Evolutionary conservation across 1,284 basidiomycete genomes (phyloP).

Genomic region (Pseudozyma sp.): DNA sequence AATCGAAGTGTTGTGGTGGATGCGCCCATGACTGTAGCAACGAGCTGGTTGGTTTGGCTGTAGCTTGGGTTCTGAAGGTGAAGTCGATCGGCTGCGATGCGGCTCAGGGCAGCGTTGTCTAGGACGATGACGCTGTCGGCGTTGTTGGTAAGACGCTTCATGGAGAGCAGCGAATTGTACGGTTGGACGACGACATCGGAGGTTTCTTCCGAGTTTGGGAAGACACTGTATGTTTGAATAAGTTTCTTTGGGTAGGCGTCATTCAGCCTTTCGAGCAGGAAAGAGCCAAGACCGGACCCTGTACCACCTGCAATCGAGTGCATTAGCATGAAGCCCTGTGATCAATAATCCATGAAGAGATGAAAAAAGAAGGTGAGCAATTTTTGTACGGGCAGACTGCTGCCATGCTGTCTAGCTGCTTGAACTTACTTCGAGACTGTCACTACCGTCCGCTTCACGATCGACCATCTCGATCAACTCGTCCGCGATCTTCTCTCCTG

Average conservation of each 20-base stretch:
- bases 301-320: slow-evolving; percentile 99
- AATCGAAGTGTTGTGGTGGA: slow-evolving; percentile 97
- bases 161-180: slow-evolving; percentile 93
- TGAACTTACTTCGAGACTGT: slow-evolving; percentile 85
- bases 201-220: slow-evolving; percentile 78
- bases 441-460: slow-evolving; percentile 96
- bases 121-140: slow-evolving; percentile 97
- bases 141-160: slow-evolving; percentile 93
- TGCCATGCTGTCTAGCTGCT: too few species aligned
- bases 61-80: slow-evolving; percentile 92
- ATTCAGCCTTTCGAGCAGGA: slow-evolving; percentile 92
- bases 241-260: slow-evolving; percentile 99
- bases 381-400: neutral
- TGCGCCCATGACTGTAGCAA: slow-evolving; percentile 74
- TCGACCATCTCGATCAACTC: slow-evolving; percentile 99
- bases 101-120: slow-evolving; percentile 92
- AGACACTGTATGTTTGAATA: slow-evolving; percentile 99
- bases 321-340: slow-evolving; percentile 97
- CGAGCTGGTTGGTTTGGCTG: slow-evolving; percentile 72
- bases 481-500: slow-evolving; percentile 93
- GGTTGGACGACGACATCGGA: slow-evolving; percentile 80
- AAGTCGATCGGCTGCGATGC: slow-evolving; percentile 90
- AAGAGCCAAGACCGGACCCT: slow-evolving; percentile 96
- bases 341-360: neutral
- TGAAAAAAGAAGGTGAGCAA: too few species aligned